Percentiles rank a stretch among this genome's conserved stretches.
Evolutionary conservation across 2,329 filamentous ascomycete species (phyloP).

Genomic region (Xylariaceae sp.): DNA sequence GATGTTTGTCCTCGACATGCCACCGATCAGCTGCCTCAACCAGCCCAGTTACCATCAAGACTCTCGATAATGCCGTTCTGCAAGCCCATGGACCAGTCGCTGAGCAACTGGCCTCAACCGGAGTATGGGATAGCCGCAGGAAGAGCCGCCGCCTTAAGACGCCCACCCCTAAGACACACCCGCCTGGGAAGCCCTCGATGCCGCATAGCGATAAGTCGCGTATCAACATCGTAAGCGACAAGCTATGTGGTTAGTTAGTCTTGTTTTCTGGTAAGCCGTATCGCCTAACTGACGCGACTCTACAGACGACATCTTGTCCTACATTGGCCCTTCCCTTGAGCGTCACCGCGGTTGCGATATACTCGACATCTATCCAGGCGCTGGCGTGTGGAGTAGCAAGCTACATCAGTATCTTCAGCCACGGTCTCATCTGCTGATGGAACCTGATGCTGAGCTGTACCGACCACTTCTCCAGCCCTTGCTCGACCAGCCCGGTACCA

Average conservation of each 20-base stretch:
- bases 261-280: slow-evolving; percentile 15
- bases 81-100: slow-evolving; percentile 26
- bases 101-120: slow-evolving; percentile 32
- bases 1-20: slow-evolving; percentile 19
- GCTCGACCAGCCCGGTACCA: slow-evolving; percentile 54
- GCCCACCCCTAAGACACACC: background rate
- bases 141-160: background rate
- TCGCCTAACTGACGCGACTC: background rate
- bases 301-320: slow-evolving; percentile 72
- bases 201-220: slow-evolving; percentile 47
- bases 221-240: slow-evolving; percentile 60
- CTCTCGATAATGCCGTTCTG: slow-evolving; percentile 11
- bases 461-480: slow-evolving; percentile 66
- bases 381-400: slow-evolving; percentile 78
- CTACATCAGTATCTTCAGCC: slow-evolving; percentile 79
- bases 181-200: background rate
- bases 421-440: slow-evolving; percentile 82
- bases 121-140: slow-evolving; percentile 24
- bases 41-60: background rate
- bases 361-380: slow-evolving; percentile 84
- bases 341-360: slow-evolving; percentile 81
- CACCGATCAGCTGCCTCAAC: background rate
- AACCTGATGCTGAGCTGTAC: slow-evolving; percentile 69
- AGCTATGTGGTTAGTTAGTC: slow-evolving; percentile 53
- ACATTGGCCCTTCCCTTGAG: slow-evolving; percentile 71